Conservation (phyloP, 352 stramenopile genomes). For the Phytophthora sp. region DNA sequence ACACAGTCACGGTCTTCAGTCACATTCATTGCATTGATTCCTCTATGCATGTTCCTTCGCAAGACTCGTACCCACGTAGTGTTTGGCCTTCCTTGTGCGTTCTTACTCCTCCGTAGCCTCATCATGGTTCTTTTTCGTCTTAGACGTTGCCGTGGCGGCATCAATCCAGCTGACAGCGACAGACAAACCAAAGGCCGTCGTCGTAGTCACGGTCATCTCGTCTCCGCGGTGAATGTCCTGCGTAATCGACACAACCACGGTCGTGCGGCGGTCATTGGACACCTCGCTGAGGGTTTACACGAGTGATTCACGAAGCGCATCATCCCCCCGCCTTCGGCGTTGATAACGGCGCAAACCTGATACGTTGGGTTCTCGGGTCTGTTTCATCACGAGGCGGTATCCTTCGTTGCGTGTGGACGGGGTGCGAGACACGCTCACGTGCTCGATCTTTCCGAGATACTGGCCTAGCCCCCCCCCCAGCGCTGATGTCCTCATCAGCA, state of each 20-base stretch:
- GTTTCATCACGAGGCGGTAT: background rate
- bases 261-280: conserved; percentile 7
- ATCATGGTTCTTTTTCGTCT: conserved; percentile 9
- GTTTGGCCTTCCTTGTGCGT: background rate
- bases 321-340: background rate
- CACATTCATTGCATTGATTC: background rate
- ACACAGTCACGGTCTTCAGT: background rate
- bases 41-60: conserved; percentile 1
- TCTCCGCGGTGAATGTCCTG: background rate
- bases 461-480: conserved; percentile 8
- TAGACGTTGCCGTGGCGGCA: conserved; percentile 6
- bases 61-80: background rate
- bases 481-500: background rate
- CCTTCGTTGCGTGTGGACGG: no score
- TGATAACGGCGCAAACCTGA: background rate
- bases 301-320: conserved; percentile 17
- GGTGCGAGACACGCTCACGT: background rate
- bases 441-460: conserved; percentile 14
- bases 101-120: background rate
- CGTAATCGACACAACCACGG: conserved; percentile 7
- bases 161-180: background rate
- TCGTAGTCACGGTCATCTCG: conserved; percentile 13
- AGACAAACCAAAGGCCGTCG: conserved; percentile 19
- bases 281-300: conserved; percentile 9
- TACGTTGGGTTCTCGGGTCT: background rate